A percentile compares a stretch with the other conserved stretches of the same genome.
Evolutionary conservation across 1,284 basidiomycete genomes (phyloP).

Genomic region (Xerocomus amazonicus): DNA sequence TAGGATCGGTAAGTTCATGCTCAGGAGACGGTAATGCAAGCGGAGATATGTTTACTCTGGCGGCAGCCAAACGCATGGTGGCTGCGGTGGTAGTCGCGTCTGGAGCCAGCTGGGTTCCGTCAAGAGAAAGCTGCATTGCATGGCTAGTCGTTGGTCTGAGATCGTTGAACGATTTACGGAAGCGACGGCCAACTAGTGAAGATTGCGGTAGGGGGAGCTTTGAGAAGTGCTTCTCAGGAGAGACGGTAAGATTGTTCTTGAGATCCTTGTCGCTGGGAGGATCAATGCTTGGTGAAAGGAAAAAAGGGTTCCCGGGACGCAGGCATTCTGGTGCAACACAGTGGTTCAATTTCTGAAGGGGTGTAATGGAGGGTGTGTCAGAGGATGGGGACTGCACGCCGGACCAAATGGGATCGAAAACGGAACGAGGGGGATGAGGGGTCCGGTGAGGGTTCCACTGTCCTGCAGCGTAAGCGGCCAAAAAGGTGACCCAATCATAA

Average conservation of each 20-base stretch:
- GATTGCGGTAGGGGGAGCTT: conserved; percentile 26
- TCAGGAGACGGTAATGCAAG: conserved; percentile 83
- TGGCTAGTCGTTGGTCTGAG: conserved; percentile 35
- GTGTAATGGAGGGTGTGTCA: conserved; percentile 6
- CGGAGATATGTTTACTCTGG: conserved; percentile 71
- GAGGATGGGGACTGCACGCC: conserved; percentile 8
- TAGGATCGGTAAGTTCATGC: conserved; percentile 81
- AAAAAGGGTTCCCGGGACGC: conserved; percentile 4
- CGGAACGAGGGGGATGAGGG: conserved; percentile 58
- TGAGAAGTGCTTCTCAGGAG: conserved; percentile 28
- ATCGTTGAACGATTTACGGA: conserved; percentile 58
- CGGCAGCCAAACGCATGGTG: conserved; percentile 79
- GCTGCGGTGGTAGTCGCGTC: conserved; percentile 72
- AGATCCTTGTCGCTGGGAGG: conserved; percentile 20
- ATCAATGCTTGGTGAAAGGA: conserved; percentile 13
- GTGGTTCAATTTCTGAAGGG: conserved; percentile 11
- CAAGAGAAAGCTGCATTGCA: conserved; percentile 26
- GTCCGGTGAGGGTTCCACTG: conserved; percentile 79
- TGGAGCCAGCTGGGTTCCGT: conserved; percentile 36
- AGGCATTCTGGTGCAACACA: conserved; percentile 12
- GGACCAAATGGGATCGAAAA: conserved; percentile 24
- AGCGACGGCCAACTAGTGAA: conserved; percentile 37
- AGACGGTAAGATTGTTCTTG: conserved; percentile 23
- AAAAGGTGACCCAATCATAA: conserved; percentile 75
- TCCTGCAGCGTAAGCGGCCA: conserved; percentile 70